Conservation (phyloP, 2,329 filamentous ascomycete genomes). For the Venturia effusa region DNA sequence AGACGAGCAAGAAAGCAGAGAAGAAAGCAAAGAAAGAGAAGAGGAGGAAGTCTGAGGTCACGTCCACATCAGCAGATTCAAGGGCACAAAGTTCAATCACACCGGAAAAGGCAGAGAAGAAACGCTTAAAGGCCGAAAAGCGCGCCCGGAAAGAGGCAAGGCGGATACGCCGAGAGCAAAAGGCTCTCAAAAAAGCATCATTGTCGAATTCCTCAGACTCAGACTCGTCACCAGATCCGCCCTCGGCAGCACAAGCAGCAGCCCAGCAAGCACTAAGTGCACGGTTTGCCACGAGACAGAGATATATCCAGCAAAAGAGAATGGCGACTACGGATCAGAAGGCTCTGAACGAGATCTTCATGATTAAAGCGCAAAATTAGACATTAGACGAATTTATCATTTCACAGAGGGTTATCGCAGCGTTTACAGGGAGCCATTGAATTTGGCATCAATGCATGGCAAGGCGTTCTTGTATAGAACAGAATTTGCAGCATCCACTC, state of each 20-base stretch:
- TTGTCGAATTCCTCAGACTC: background rate
- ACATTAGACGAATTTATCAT: background rate
- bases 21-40: constrained; percentile 20
- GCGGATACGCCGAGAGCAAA: constrained; percentile 10
- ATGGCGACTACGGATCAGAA: constrained; percentile 70
- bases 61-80: constrained; percentile 19
- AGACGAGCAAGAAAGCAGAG: constrained; percentile 20
- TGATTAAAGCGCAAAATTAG: constrained; percentile 44
- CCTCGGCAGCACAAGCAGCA: background rate
- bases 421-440: background rate
- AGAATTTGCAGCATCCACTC: no score
- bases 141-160: constrained; percentile 10
- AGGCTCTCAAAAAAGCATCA: constrained; percentile 4
- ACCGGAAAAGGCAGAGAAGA: background rate
- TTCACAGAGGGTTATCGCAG: background rate
- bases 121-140: constrained; percentile 7
- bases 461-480: background rate
- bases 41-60: constrained; percentile 15
- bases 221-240: background rate
- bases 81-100: background rate
- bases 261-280: constrained; percentile 27
- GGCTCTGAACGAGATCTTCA: constrained; percentile 73
- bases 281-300: constrained; percentile 64
- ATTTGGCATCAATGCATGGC: background rate
- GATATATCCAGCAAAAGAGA: constrained; percentile 82